A percentile compares a stretch with the other conserved stretches of the same genome.
Evolutionary conservation across 192 early-diverging fungal species (phyloP).

Genomic region (Diversispora eburnea): DNA sequence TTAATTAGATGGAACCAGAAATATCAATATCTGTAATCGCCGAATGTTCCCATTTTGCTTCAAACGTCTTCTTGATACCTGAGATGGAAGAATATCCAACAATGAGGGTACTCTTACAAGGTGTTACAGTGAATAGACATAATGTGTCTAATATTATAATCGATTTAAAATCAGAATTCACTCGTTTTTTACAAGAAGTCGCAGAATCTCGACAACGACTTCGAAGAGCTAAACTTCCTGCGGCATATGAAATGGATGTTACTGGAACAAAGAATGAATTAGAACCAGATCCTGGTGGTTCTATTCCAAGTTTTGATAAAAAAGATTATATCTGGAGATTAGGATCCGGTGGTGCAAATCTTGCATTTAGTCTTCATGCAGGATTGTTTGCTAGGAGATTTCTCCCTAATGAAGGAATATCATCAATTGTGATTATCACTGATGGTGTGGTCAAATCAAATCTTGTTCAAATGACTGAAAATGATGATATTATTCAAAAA

Average conservation of each 20-base stretch:
- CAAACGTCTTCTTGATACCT: constrained; percentile 54
- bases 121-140: constrained; percentile 38
- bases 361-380: constrained; percentile 55
- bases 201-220: constrained; percentile 45
- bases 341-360: constrained; percentile 52
- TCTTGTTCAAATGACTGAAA: constrained; percentile 42
- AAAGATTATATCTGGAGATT: constrained; percentile 55
- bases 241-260: constrained; percentile 46
- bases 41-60: constrained; percentile 60
- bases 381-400: constrained; percentile 50
- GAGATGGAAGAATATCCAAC: constrained; percentile 56
- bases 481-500: constrained; percentile 55
- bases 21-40: constrained; percentile 55
- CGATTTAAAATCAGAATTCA: constrained; percentile 38
- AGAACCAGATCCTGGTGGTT: constrained; percentile 34
- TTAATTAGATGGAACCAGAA: constrained; percentile 34
- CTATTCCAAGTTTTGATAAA: too few relatives aligned
- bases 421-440: constrained; percentile 59
- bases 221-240: constrained; percentile 33
- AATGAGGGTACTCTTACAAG: constrained; percentile 53
- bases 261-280: constrained; percentile 35
- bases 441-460: constrained; percentile 78
- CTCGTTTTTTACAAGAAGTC: constrained; percentile 42
- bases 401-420: constrained; percentile 41
- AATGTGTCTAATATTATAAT: constrained; percentile 40